Percentiles rank a stretch among this genome's conserved stretches.
These are phyloP conservation scores for Aegilops longissima DNA, from an alignment of 176 grass and related monocot species.

Conservation along the genomic window DNA sequence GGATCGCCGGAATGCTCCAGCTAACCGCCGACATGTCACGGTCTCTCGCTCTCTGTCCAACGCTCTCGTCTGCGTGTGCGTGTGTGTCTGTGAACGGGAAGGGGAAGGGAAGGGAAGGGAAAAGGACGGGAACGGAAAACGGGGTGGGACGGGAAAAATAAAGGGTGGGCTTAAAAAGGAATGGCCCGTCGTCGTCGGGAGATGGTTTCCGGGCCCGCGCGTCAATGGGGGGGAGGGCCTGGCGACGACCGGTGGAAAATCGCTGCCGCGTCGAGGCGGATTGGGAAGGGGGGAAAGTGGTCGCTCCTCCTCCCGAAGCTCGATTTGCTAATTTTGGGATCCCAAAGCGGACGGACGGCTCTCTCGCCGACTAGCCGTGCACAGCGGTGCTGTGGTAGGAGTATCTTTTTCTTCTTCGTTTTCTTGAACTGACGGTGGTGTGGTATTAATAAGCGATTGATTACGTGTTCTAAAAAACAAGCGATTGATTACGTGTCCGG, in stretches of 20 bases:
- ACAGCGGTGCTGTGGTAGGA: neutral
- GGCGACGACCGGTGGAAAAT: neutral
- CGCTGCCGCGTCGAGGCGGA: neutral
- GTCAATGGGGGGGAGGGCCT: neutral
- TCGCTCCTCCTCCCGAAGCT: neutral
- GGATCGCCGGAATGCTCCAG: slow-evolving; percentile 43
- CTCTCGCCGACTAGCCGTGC: neutral
- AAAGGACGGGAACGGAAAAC: neutral
- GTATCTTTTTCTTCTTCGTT: no score
- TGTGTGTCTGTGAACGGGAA: neutral
- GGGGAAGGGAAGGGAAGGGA: neutral
- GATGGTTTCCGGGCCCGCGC: slow-evolving; percentile 25
- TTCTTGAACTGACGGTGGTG: no score
- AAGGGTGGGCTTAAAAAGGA: neutral
- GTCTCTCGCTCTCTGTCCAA: neutral
- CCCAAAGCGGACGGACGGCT: neutral
- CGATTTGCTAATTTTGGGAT: slow-evolving; percentile 32
- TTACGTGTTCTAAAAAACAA: no score
- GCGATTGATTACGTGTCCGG: no score
- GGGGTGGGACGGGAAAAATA: neutral
- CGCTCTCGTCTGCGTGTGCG: neutral
- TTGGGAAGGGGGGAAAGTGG: neutral
- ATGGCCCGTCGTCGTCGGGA: neutral
- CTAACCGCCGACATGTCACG: slow-evolving; percentile 39
- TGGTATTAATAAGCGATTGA: no score